Base-by-base conservation (phyloP, 2,329 filamentous ascomycete genomes). In the Stagonosporopsis vannaccii region DNA sequence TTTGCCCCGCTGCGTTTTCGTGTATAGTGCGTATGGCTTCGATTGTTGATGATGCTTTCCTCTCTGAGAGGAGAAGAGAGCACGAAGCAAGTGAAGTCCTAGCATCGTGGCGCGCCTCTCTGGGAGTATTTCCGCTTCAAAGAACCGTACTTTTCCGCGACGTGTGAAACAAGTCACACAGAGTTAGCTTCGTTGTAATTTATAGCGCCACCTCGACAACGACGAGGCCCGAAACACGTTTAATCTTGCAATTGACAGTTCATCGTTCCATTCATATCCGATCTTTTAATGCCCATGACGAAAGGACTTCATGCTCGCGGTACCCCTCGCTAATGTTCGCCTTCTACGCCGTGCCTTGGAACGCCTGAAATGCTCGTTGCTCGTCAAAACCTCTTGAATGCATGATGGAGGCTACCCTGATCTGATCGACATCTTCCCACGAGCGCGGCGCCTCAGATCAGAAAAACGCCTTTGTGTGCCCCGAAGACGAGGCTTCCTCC, bases 321-420 rank as follows among this genome's bases (percentile, higher is more conserved):
- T 39, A 26, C 25, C 20, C 32, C 9, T 47, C 36, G 42, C 47
- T 43, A 39, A 51, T 47, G 20, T 56, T 20, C 37, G 25, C 42
- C 53, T 28, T 51, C 39, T 32, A 56, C 53, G 47, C 53, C 53
- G 19, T 56, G 9, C 32, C 53, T 20, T 33, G 46, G 28, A 56
- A 56, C 53, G 53, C 53, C 53, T 56, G 26, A 32, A 51, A 56
- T 56, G 53, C 53, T 51, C 37, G 17, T 47, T 42, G 47, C 19
- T 33, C 37, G 20, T 45, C 20, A 20, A 33, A 5, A 17, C 19
- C 28, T n/a, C 19, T 43, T 15, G 4, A 7, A 43, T 37, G 23
- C 7, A 26, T 19, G 25, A 20, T 32, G 6, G 19, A 15, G 20
- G 3, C 2, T 33, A 11, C 32, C 3, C 4, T 30, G 23, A 15